Percentiles rank a stretch among this genome's conserved stretches.
These are phyloP conservation scores for Eragrostis curvula DNA, from an alignment of 176 grass and related monocot genomes.

Conservation along the genomic window DNA sequence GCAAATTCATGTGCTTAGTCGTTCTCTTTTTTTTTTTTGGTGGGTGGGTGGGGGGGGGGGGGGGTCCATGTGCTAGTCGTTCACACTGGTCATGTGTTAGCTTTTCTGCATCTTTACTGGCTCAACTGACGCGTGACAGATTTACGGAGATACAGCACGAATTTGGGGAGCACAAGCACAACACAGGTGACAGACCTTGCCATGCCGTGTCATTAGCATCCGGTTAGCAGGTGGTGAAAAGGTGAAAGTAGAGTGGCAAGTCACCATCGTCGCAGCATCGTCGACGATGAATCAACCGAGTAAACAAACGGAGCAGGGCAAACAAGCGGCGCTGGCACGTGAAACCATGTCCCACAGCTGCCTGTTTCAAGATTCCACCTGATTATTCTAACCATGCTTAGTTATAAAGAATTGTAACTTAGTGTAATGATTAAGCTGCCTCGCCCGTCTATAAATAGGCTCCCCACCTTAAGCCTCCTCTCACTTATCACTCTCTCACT, in stretches of 20 bases:
- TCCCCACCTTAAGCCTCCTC: background rate
- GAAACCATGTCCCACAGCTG: slow-evolving; percentile 57
- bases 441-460: slow-evolving; percentile 35
- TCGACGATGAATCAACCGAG: background rate
- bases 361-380: slow-evolving; percentile 35
- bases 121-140: background rate
- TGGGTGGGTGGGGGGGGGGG: no score
- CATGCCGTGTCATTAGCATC: background rate
- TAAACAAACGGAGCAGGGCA: background rate
- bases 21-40: no score
- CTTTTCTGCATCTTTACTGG: background rate
- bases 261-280: background rate
- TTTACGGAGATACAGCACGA: background rate
- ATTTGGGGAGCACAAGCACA: background rate
- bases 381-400: background rate
- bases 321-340: slow-evolving; percentile 36
- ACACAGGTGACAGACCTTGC: background rate
- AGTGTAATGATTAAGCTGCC: background rate
- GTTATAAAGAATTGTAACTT: background rate
- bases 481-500: background rate
- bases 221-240: background rate
- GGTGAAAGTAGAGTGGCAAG: background rate
- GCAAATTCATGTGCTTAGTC: background rate
- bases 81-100: background rate
- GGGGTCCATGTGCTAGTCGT: no score